Evolutionary conservation across 1,284 basidiomycete genomes (phyloP).

Genomic region (Tremellales sp.): DNA sequence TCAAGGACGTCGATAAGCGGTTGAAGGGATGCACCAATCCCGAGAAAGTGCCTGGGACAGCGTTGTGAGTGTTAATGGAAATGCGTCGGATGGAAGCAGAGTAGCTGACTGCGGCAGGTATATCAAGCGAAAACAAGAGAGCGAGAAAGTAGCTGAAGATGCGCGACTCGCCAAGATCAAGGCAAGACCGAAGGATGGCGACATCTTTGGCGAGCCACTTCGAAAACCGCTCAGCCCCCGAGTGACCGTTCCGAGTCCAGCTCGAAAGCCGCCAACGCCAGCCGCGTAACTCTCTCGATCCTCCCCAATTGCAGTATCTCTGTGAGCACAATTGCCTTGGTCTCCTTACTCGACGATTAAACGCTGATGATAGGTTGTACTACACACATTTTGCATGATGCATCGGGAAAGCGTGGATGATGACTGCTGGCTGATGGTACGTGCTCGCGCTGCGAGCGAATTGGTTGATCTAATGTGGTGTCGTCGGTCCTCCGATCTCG

Average conservation of each 20-base stretch:
- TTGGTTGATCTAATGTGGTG: too few relatives aligned
- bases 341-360: neutral
- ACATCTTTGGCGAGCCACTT: constrained; percentile 33
- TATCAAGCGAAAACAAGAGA: constrained; percentile 46
- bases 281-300: too few relatives aligned
- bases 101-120: too few relatives aligned
- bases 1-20: constrained; percentile 79
- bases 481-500: too few relatives aligned
- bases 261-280: neutral
- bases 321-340: constrained; percentile 5
- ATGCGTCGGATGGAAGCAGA: neutral
- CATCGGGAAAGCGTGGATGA: too few relatives aligned
- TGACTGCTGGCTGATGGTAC: too few relatives aligned
- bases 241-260: constrained; percentile 10
- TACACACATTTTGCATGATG: too few relatives aligned
- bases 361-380: neutral
- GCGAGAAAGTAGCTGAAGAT: constrained; percentile 32
- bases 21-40: constrained; percentile 86
- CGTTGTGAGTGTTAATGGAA: constrained; percentile 52
- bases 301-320: too few relatives aligned
- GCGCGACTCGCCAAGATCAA: constrained; percentile 34
- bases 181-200: constrained; percentile 16
- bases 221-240: constrained; percentile 20
- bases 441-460: too few relatives aligned
- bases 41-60: constrained; percentile 82